Evolutionary conservation across 2,329 filamentous ascomycete genomes (phyloP).

Genomic region (Fusarium sp.): DNA sequence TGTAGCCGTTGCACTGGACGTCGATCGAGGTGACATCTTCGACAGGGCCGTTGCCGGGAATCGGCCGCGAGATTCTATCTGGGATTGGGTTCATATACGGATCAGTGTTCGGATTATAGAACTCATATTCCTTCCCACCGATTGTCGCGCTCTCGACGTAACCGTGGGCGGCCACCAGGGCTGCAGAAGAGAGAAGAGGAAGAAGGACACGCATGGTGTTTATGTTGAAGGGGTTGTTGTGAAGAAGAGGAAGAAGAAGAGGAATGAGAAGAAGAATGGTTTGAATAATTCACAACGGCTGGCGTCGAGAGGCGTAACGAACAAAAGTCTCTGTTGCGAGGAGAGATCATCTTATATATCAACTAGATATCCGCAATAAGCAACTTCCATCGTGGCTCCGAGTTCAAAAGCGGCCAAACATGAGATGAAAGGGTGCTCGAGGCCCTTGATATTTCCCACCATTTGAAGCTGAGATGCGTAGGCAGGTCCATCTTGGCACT

Average conservation of each 20-base stretch:
- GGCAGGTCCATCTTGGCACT: conserved; percentile 18
- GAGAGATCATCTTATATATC: conserved; percentile 32
- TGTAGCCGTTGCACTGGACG: conserved; percentile 70
- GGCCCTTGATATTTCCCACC: conserved; percentile 38
- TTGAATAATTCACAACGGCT: conserved; percentile 16
- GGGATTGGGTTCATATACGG: conserved; percentile 62
- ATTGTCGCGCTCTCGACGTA: conserved; percentile 64
- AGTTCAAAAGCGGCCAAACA: conserved; percentile 11
- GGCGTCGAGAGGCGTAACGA: conserved; percentile 23
- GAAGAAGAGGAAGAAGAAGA: background rate
- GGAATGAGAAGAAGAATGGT: background rate
- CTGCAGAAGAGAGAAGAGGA: conserved; percentile 53
- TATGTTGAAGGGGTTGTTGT: background rate
- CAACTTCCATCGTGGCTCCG: background rate
- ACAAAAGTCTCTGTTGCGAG: conserved; percentile 5
- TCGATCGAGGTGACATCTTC: conserved; percentile 67
- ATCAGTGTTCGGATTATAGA: conserved; percentile 59
- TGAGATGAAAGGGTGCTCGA: conserved; percentile 24
- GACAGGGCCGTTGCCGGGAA: conserved; percentile 73
- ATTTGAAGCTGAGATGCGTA: conserved; percentile 27
- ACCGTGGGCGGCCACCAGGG: conserved; percentile 64
- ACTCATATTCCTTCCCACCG: conserved; percentile 53
- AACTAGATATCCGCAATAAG: background rate
- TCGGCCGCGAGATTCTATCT: conserved; percentile 69
- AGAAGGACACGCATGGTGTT: conserved; percentile 44